Base-by-base conservation (phyloP, 352 stramenopile species). In the Pythium oligandrum region DNA sequence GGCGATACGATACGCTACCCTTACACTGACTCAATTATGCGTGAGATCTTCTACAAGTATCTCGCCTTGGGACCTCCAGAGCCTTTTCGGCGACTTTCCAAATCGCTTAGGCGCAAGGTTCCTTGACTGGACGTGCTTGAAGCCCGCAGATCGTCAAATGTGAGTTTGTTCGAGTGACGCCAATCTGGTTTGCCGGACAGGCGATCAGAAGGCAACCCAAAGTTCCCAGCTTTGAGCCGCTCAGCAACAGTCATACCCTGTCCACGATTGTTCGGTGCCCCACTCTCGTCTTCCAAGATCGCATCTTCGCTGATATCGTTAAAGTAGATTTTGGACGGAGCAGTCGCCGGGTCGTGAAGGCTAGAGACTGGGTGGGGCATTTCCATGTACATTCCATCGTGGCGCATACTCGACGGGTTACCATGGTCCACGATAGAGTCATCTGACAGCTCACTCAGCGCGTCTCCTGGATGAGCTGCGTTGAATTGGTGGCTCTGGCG, bases 271-370 rank as follows among this genome's bases (percentile, higher is more conserved):
- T 26, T 26, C 17, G 17, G 17, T 26, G 17, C 17, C 17, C 17
- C 17, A 26, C 17, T 26, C 17, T 26, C 17, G 17, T 26, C 17
- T 26, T 58, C 53, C 2, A 61, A 11, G n/a, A 68, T 53, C 51
- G 59, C 61, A 45, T 63, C 40, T 6, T 67, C 60, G 33, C 31
- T 31, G 44, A 67, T 67, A 37, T 68, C 61, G 55, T 68, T 68
- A 38, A 55, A 61, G 36, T 54, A 49, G 4, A 60, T 63, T 36
- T 49, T 45, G 1, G 53, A 48, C 17, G 44, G 31, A 1, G 10
- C 37, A 8, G 26, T 42, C 26, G 40, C 40, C 40, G 26, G 40
- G n/a, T 40, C 32, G 9, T 32, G 53, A 10, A 47, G 35, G 2
- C 44, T 35, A 17, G 38, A 3, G 11, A 31, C 12, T 3, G 44